Percentiles rank a stretch among this genome's conserved stretches.
phyloP scores from a whole-genome alignment of 257 asterid species.

The Solanum neorickii region DNA sequence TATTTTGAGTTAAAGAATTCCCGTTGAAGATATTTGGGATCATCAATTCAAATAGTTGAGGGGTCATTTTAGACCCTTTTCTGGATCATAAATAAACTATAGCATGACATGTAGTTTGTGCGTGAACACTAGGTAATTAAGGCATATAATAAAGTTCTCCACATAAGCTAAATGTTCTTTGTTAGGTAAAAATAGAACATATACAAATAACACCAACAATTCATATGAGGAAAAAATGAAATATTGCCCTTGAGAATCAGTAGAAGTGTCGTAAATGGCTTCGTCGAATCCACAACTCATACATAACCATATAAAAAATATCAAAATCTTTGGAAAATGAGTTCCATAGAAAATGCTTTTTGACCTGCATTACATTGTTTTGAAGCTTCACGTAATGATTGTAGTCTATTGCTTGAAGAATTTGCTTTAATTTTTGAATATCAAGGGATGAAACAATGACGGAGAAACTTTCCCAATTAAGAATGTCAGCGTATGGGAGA shows the following conservation, averaged over 20 bases:
- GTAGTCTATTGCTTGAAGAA: slow-evolving; percentile 16
- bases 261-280: slow-evolving; percentile 22
- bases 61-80: neutral
- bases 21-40: too few species aligned
- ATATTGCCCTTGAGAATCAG: neutral
- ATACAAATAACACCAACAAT: neutral
- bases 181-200: neutral
- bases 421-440: slow-evolving; percentile 46
- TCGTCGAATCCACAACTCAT: slow-evolving; percentile 78
- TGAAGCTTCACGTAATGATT: slow-evolving; percentile 44
- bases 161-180: neutral
- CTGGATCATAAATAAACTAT: neutral
- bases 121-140: neutral
- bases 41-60: neutral
- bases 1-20: neutral
- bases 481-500: slow-evolving; percentile 61
- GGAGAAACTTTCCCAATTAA: slow-evolving; percentile 62
- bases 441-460: slow-evolving; percentile 45
- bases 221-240: neutral
- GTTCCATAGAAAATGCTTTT: slow-evolving; percentile 69
- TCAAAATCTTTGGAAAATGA: slow-evolving; percentile 39
- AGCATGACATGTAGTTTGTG: neutral
- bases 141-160: neutral
- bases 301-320: slow-evolving; percentile 76
- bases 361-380: slow-evolving; percentile 51